Conservation (phyloP, 257 asterid species). For the Gentiana dahurica region DNA sequence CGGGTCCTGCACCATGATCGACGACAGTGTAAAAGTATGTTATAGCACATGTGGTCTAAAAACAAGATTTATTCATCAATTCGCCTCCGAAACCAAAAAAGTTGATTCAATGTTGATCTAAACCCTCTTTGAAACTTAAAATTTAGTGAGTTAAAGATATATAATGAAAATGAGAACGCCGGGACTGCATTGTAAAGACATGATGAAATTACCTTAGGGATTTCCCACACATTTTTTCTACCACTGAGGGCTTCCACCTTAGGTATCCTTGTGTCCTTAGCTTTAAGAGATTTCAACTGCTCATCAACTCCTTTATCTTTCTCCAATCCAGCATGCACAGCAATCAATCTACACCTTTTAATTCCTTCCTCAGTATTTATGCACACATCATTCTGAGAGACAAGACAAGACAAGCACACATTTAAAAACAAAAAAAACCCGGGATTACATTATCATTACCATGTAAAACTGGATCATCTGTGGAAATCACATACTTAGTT, state of each 20-base stretch:
- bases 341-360: conserved; percentile 56
- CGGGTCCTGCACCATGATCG: too few relatives aligned
- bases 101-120: too few relatives aligned
- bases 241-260: conserved; percentile 80
- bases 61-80: too few relatives aligned
- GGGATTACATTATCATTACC: not conserved
- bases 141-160: not conserved
- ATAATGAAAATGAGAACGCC: too few relatives aligned
- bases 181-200: not conserved
- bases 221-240: conserved; percentile 75
- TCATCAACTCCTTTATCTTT: conserved; percentile 40
- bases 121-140: not conserved
- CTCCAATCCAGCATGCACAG: conserved; percentile 91
- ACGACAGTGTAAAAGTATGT: too few relatives aligned
- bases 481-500: not conserved
- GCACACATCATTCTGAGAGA: conserved; percentile 47
- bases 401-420: conserved; percentile 5
- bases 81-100: too few relatives aligned
- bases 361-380: conserved; percentile 59
- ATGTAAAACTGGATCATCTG: too few relatives aligned
- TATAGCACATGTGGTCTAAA: too few relatives aligned
- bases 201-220: conserved; percentile 52
- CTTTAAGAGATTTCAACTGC: conserved; percentile 55
- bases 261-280: conserved; percentile 75
- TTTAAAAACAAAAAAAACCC: not conserved